Percentiles rank a stretch among this genome's conserved stretches.
These are phyloP conservation scores for Mucor racemosus DNA, from an alignment of 371 early-diverging fungal genomes.

Conservation along the genomic window DNA sequence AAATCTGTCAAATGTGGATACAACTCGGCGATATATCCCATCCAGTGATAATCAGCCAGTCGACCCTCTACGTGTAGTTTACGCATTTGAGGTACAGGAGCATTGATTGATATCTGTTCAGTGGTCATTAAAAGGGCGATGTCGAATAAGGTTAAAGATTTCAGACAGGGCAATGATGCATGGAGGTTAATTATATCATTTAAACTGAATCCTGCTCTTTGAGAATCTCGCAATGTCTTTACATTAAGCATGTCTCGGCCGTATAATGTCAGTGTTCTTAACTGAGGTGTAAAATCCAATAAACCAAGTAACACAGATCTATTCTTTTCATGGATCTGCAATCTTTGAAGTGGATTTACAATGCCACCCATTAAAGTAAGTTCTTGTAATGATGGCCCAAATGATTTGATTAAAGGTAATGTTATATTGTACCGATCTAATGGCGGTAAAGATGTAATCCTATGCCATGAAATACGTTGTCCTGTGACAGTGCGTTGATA, in stretches of 20 bases:
- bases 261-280: neutral
- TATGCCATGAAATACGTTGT: neutral
- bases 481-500: neutral
- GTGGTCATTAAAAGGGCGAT: neutral
- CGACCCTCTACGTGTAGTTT: neutral
- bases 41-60: slow-evolving; percentile 9
- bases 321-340: neutral
- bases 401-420: neutral
- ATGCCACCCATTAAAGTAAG: neutral
- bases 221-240: neutral
- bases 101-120: neutral
- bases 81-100: neutral
- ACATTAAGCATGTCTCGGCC: neutral
- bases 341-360: neutral
- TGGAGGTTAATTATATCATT: neutral
- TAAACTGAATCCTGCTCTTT: neutral
- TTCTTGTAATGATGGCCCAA: neutral
- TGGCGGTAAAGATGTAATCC: slow-evolving; percentile 8
- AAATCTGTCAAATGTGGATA: slow-evolving; percentile 10
- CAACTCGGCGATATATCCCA: neutral
- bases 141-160: neutral
- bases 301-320: neutral
- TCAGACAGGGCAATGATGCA: neutral
- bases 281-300: neutral
- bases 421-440: neutral